phyloP scores from a whole-genome alignment of 2,329 filamentous ascomycete genomes.

The Macrophomina pseudophaseolina region DNA sequence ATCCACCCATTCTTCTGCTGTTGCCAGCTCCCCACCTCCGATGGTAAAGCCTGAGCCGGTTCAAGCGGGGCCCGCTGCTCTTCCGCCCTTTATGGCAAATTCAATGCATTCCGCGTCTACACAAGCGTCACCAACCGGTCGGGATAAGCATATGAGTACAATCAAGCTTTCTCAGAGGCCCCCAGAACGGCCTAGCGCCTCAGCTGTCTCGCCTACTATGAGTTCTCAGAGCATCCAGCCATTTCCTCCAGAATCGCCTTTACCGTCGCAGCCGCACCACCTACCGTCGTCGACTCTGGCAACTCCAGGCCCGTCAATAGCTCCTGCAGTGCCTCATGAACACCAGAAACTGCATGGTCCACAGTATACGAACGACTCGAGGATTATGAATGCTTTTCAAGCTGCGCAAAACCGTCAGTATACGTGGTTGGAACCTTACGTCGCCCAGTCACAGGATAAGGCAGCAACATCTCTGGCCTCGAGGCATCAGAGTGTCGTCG shows the following conservation, averaged over 20 bases:
- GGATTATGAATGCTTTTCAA: conserved; percentile 27
- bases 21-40: neutral
- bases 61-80: neutral
- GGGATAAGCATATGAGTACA: neutral
- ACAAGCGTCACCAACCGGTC: neutral
- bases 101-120: neutral
- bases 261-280: neutral
- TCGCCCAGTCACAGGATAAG: neutral
- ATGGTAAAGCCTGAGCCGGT: neutral
- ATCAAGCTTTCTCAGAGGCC: neutral
- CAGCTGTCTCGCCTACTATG: neutral
- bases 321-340: neutral
- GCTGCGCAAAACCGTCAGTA: conserved; percentile 3
- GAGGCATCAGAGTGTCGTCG: too few relatives aligned
- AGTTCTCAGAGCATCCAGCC: neutral
- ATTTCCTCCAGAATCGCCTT: neutral
- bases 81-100: neutral
- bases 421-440: neutral
- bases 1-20: neutral
- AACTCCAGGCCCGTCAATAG: neutral
- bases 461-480: neutral
- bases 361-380: conserved; percentile 28
- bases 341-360: neutral
- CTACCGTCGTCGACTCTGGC: neutral
- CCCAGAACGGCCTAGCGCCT: neutral